Conservation (phyloP, 345 rosid species). For the Mercurialis annua region DNA sequence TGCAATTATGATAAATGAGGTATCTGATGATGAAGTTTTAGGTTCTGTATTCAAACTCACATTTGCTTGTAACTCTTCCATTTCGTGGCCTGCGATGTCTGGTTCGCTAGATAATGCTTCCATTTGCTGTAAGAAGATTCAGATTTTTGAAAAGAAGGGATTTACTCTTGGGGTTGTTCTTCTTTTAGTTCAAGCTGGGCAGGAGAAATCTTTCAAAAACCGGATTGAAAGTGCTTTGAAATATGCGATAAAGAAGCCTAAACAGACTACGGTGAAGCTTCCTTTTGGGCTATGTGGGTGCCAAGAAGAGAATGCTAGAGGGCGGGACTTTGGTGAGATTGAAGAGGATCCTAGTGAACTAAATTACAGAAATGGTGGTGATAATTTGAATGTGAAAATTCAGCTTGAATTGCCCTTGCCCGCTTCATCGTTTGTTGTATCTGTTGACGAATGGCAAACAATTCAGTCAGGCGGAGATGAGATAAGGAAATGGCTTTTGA, state of each 20-base stretch:
- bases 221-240: conserved; percentile 73
- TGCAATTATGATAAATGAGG: conserved; percentile 69
- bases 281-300: conserved; percentile 96
- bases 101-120: conserved; percentile 73
- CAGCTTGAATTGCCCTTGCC: conserved; percentile 82
- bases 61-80: conserved; percentile 69
- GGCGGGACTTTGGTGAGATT: conserved; percentile 57
- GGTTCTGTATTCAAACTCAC: conserved; percentile 66
- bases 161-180: conserved; percentile 75
- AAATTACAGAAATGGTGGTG: conserved; percentile 45
- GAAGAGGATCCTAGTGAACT: conserved; percentile 64
- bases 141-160: conserved; percentile 92
- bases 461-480: conserved; percentile 62
- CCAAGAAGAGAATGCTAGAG: conserved; percentile 72
- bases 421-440: conserved; percentile 56
- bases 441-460: conserved; percentile 94
- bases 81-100: conserved; percentile 82
- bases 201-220: conserved; percentile 50
- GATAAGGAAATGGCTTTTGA: conserved; percentile 78
- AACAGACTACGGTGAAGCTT: conserved; percentile 64
- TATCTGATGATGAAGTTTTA: conserved; percentile 48
- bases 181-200: conserved; percentile 59
- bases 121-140: conserved; percentile 77
- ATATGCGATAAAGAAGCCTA: conserved; percentile 64
- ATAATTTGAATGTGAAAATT: conserved; percentile 41